Percentiles rank a stretch among this genome's conserved stretches.
These are phyloP conservation scores for Neurospora sp. DNA, from an alignment of 495 filamentous ascomycete genomes.

Conservation along the genomic window DNA sequence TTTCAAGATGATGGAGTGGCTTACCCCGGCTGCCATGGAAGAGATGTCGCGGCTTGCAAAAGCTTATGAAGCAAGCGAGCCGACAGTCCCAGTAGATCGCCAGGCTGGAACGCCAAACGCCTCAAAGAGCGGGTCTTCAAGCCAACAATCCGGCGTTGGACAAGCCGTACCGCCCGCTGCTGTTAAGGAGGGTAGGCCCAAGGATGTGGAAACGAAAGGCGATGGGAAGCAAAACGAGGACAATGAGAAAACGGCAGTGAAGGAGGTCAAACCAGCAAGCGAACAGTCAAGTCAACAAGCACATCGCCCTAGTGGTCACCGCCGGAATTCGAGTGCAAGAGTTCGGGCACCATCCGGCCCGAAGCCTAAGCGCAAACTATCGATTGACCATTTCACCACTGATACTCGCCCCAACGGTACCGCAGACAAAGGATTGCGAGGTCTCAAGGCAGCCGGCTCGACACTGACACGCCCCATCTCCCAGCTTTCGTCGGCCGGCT, in stretches of 20 bases:
- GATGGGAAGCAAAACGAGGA: slow-evolving; percentile 2
- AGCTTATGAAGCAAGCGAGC: slow-evolving; percentile 2
- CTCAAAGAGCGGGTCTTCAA: neutral
- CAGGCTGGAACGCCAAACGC: neutral
- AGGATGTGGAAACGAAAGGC: neutral
- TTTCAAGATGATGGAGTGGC: slow-evolving; percentile 72
- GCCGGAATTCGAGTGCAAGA: slow-evolving; percentile 35
- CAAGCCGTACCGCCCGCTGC: neutral
- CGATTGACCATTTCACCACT: slow-evolving; percentile 27
- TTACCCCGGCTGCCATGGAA: slow-evolving; percentile 44
- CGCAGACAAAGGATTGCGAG: slow-evolving; percentile 25
- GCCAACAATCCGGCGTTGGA: neutral
- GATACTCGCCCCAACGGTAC: slow-evolving; percentile 17
- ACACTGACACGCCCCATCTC: slow-evolving; percentile 28
- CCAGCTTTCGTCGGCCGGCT: slow-evolving; percentile 26
- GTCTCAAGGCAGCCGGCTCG: slow-evolving; percentile 23
- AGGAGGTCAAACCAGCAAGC: neutral
- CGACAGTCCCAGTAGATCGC: neutral
- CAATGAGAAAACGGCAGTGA: neutral
- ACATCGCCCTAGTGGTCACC: slow-evolving; percentile 12
- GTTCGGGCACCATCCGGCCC: slow-evolving; percentile 28
- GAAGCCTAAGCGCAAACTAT: slow-evolving; percentile 25
- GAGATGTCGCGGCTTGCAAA: slow-evolving; percentile 26
- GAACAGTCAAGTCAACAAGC: slow-evolving; percentile 4
- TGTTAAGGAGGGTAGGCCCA: neutral